Evolutionary conservation across 441 rosid species (phyloP), one percentile per base, ranked within the genome.

Genomic region (Mallotus japonicus): DNA sequence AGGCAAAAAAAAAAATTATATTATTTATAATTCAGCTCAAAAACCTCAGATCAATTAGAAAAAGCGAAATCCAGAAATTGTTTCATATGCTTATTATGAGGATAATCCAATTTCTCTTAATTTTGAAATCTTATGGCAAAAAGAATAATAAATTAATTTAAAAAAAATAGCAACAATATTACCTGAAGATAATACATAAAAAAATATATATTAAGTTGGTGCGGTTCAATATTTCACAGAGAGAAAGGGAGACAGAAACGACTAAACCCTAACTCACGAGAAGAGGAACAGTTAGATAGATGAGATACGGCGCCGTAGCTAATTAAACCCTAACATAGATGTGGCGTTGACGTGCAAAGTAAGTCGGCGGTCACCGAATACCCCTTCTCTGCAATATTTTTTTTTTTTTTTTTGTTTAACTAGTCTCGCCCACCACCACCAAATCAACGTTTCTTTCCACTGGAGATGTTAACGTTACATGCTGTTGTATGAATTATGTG

Each of bases 221-320:
- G 57, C 50, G 62, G 65, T 46, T 65, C 61, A 46, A 61, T 70
- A 50, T n/a, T 61, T 67, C 55, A 37, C 16, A n/a, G 55, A 46
- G 47, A 20, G 24, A 67, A 5, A 24, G 56, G 37, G 19, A 58
- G 59, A 74, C 46, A 24, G 49, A 71, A 49, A 69, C 22, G 40
- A 40, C 70, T 75, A 80, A 86, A 84, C 90, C 92, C 88, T 83
- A 86, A 75, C 83, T 75, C 80, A 79, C 73, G 69, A 80, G 62
- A 68, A 81, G 81, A 75, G 72, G 76, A 54, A 74, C 72, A 60
- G 42, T 8, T 46, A 66, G 15, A 63, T 28, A 28, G 32, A 28
- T 28, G 72, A 60, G 42, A 78, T 61, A 75, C 76, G 86, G 75
- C 85, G 84, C 73, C 87, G 87, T 82, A 42, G 55, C 37, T 6